Evolutionary conservation across 805 yeast genomes (phyloP), one percentile per base, ranked within the genome.

Genomic region (Diddensiella santjacobensis): DNA sequence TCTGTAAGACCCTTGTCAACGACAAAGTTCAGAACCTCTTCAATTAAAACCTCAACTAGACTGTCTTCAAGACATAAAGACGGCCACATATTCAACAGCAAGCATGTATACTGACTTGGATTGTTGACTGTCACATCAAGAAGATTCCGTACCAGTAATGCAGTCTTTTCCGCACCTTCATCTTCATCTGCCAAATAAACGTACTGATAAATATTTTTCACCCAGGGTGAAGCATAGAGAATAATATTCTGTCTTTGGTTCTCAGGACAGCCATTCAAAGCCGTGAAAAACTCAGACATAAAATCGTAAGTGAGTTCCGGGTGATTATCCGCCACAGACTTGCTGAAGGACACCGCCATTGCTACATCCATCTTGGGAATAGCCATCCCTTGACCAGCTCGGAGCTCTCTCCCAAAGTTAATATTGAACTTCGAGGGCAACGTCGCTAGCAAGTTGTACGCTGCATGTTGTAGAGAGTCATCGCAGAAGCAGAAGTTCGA

Each of bases 1-100:
- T 83, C 84, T 55, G 83, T 87, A n/a, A 87, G 81, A 55, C 83
- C 84, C 58, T 83, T 79, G 54, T 85, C 93, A 55, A 86, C 75
- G 1, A 89, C 83, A 53, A 81, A 83, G 1, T 81, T 77, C 3
- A 87, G 78, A 19, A 85, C 78, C 58, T 87, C 96, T 53, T 85
- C 89, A 8, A 87, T 74, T 20, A 87, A 69, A 2, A 79, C 64
- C 1, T 75, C 71, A 2, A 78, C 74, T 10, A 87, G 64, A 33
- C 79, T 70, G 39, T 81, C 81, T 47, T 85, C 89, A 1, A 75
- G 58, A 19, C 84, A 79, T 11, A 88, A 59, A 44, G 76, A 73
- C 31, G 79, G 74, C 95, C 96, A 88, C 15, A 87, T 67, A 44
- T 76, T 73, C 33, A 78, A 74, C 45, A 80, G 73, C 54, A 86